These are phyloP conservation scores for Silene noctiflora DNA, from an alignment of 179 eudicot species.

Conservation along the genomic window DNA sequence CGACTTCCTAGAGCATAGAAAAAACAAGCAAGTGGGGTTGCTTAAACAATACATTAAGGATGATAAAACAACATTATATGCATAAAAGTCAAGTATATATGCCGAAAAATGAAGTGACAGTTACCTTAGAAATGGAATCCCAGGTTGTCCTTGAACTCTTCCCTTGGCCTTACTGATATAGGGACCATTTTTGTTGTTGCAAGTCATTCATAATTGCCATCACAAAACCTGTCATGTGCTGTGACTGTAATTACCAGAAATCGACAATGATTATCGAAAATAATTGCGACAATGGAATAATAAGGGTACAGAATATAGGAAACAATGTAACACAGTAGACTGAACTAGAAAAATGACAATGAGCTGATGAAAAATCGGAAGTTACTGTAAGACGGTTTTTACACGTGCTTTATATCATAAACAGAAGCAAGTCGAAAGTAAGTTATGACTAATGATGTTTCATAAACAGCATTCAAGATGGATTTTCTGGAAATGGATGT, in stretches of 20 bases:
- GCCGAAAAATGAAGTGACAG: conserved; percentile 1
- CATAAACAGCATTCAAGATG: too few relatives aligned
- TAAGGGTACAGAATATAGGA: neutral
- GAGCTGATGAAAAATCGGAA: neutral
- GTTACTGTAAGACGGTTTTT: too few relatives aligned
- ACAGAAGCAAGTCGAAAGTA: too few relatives aligned
- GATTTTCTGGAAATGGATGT: too few relatives aligned
- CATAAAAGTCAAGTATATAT: conserved; percentile 20
- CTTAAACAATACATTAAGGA: conserved; percentile 9
- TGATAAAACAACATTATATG: conserved; percentile 13
- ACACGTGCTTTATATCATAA: too few relatives aligned
- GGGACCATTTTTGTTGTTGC: neutral
- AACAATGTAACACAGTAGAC: neutral
- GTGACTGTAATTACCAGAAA: neutral
- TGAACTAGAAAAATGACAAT: neutral
- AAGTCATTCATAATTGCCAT: conserved; percentile 2
- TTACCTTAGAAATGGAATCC: neutral
- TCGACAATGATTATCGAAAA: conserved; percentile 1
- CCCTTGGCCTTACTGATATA: conserved; percentile 3
- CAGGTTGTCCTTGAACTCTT: conserved; percentile 24
- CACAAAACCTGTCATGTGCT: conserved; percentile 14
- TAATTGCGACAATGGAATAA: neutral
- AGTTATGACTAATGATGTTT: too few relatives aligned
- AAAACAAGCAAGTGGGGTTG: conserved; percentile 14
- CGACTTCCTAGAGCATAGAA: conserved; percentile 11